Evolutionary conservation across 441 rosid genomes (phyloP), one percentile per base, ranked within the genome.

Genomic region (Croton laevigatus): DNA sequence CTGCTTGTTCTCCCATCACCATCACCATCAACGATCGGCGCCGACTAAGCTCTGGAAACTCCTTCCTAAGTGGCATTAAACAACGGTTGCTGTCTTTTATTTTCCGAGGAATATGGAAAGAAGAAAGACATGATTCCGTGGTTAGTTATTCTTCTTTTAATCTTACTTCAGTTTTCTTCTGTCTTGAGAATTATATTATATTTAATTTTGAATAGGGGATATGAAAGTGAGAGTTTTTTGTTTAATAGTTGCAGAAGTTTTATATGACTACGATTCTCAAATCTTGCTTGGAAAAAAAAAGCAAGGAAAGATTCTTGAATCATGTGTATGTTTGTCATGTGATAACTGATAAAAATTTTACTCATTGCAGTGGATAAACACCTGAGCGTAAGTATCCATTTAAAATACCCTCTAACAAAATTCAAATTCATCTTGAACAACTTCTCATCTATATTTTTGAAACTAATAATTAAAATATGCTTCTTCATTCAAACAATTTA

Each of bases 61-160:
- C 80, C 64, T 87, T 91, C 81, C 83, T 95, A 72, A 85, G 86
- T 81, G 97, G 98, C 66, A 82, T 95, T 71, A 95, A 95, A 81
- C 98, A 93, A 68, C 90, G 98, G 3, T 75, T 93, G 77, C 97
- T 95, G 75, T 95, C 99, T 14, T 95, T 93, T 75, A 86, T 95
- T 78, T 95, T 89, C 71, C 84, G 81, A 76, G 90, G 86, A 83
- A 82, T 81, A 81, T 91, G 96, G 97, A 87, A 84, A 67, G 93
- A 91, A 75, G 95, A 93, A 81, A 74, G 82, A 10, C 91, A 95
- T 82, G 84, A 82, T 53, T 66, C 77, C 48, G 49, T 48, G 97
- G 99, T 93, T 76, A 48, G 93, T 78, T 74, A 59, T 65, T 77
- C 70, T 27, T 70, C 76, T 77, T 51, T 65, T 22, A 65, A 65